These are phyloP conservation scores for Ceratobasidium theobromae DNA, from an alignment of 1,284 basidiomycete species.

Conservation along the genomic window DNA sequence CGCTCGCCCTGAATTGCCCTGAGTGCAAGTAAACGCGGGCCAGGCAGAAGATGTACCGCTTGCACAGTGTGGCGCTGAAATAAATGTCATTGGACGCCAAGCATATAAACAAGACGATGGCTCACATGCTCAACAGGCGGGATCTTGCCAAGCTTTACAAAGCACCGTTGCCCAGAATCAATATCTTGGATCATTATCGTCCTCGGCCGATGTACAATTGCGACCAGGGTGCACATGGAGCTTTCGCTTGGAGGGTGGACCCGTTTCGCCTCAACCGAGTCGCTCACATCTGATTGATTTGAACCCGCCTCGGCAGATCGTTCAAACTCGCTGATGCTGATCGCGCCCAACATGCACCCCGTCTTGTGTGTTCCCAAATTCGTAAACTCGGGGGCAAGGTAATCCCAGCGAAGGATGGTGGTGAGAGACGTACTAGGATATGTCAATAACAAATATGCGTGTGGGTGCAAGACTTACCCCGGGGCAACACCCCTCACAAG, in stretches of 20 bases:
- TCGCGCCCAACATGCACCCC: not conserved
- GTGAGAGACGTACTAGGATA: not conserved
- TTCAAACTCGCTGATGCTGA: slow-evolving; percentile 4
- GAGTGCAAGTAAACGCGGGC: not conserved
- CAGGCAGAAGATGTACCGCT: slow-evolving; percentile 4
- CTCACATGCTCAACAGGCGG: not conserved
- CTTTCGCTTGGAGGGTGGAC: not conserved
- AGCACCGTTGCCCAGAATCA: slow-evolving; percentile 5
- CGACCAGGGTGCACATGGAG: not conserved
- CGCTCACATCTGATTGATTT: too few species aligned
- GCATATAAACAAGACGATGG: not conserved
- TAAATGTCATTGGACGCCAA: not conserved
- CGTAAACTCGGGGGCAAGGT: not conserved
- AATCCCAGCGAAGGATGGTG: slow-evolving; percentile 4
- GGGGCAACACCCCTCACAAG: not conserved
- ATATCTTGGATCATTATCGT: slow-evolving; percentile 28
- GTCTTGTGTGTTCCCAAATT: slow-evolving; percentile 1
- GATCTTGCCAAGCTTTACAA: slow-evolving; percentile 7
- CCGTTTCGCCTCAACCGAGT: too few species aligned
- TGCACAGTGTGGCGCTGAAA: slow-evolving; percentile 1
- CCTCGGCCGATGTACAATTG: slow-evolving; percentile 15
- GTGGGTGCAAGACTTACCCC: slow-evolving; percentile 1
- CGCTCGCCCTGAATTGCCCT: not conserved
- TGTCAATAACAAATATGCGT: not conserved
- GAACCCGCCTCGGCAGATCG: too few species aligned